phyloP scores from a whole-genome alignment of 2,329 filamentous ascomycete genomes.

The Sporothrix inflata region DNA sequence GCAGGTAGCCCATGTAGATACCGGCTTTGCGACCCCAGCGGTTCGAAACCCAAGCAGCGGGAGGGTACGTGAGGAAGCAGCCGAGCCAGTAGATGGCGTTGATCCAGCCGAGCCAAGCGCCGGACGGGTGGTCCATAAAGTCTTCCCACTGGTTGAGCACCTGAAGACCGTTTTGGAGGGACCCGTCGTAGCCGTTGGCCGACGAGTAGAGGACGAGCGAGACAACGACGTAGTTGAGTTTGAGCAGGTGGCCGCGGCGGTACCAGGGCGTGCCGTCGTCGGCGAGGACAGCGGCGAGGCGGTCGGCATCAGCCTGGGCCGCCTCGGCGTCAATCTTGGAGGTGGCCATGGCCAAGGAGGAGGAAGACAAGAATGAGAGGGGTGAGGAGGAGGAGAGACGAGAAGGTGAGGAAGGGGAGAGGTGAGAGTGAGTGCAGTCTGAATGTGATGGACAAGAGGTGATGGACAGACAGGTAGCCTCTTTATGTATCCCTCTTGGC shows the following conservation, averaged over 20 bases:
- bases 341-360: neutral
- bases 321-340: neutral
- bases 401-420: neutral
- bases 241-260: constrained; percentile 4
- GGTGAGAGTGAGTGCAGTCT: neutral
- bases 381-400: neutral
- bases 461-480: neutral
- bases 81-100: constrained; percentile 39
- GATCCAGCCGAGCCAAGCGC: constrained; percentile 43
- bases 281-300: neutral
- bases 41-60: constrained; percentile 32
- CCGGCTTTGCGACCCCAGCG: constrained; percentile 47
- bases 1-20: constrained; percentile 42
- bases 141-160: constrained; percentile 43
- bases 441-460: neutral
- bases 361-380: neutral
- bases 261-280: constrained; percentile 24
- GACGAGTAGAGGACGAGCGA: neutral
- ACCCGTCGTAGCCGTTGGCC: constrained; percentile 30
- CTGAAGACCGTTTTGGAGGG: constrained; percentile 49
- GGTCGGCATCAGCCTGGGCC: neutral
- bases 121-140: constrained; percentile 44
- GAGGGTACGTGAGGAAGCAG: constrained; percentile 39
- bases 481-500: neutral
- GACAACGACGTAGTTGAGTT: constrained; percentile 19